These are phyloP conservation scores for Phytophthora multivora DNA, from an alignment of 352 stramenopile genomes.

Conservation along the genomic window DNA sequence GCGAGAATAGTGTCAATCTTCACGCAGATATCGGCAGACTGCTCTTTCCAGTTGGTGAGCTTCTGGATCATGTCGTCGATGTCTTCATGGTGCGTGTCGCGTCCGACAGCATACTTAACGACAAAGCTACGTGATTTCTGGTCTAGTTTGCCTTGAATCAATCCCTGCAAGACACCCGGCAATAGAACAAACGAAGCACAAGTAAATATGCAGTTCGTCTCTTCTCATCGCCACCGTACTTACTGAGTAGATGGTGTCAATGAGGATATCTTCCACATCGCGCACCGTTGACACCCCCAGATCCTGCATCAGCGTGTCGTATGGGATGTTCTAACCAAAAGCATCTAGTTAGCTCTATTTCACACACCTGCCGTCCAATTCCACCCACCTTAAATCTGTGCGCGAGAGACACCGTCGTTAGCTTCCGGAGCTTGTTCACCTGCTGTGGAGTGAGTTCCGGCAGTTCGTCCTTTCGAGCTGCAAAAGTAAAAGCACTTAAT, in stretches of 20 bases:
- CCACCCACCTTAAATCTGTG: constrained; percentile 73
- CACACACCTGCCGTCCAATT: not conserved
- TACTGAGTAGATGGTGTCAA: constrained; percentile 94
- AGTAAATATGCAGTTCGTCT: not conserved
- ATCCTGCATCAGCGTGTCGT: constrained; percentile 76
- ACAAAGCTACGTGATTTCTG: constrained; percentile 83
- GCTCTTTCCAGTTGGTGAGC: constrained; percentile 80
- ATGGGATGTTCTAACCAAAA: constrained; percentile 71
- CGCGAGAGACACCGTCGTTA: constrained; percentile 88
- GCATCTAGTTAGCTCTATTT: not conserved
- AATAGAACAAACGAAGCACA: not conserved
- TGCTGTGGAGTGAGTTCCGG: constrained; percentile 73
- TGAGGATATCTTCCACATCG: constrained; percentile 93
- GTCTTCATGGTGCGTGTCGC: constrained; percentile 85
- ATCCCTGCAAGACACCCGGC: constrained; percentile 42
- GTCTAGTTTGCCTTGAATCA: constrained; percentile 92
- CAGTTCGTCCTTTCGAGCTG: constrained; percentile 65
- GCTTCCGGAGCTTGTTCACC: constrained; percentile 88
- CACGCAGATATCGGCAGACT: constrained; percentile 59
- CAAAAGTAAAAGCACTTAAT: not conserved
- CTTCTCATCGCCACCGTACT: not conserved
- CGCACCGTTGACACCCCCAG: constrained; percentile 82
- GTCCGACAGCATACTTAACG: constrained; percentile 89
- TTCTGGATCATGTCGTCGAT: constrained; percentile 91
- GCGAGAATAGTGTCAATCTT: constrained; percentile 76